Evolutionary conservation across 768 basidiomycete species (phyloP), one percentile per base, ranked within the genome.

Genomic region (Coprinopsis sp.): DNA sequence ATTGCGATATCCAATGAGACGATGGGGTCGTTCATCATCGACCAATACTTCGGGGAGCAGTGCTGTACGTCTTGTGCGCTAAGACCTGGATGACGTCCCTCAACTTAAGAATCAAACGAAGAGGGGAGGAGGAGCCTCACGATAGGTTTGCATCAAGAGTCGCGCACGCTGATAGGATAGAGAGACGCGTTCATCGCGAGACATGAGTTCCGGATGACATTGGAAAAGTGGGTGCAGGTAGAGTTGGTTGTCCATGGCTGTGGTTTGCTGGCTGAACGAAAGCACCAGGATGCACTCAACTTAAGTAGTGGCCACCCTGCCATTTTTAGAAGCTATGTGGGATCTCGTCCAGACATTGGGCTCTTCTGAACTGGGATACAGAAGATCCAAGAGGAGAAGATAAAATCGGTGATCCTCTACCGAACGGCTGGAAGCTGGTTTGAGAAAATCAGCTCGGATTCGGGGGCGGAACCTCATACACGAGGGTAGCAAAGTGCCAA

Each of bases 21-120:
- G 28, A 79, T 72, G 1, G 77, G 78, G 53, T 81, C 77, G 16
- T 59, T 72, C 63, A 78, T 73, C 63, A 81, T 58, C 2, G 65
- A 63, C 78, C 79, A 80, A 51, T 74, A 81, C 38, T 60, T 68
- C 1, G 70, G 57, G 13, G 76, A 71, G 50, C 76, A 75, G 45
- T 64, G 61, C 45, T 76, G 68, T 19, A 81, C 66, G 52, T 80
- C 78, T 4, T 63, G 61, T 8, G 66, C 66, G 19, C 72, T 70
- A 44, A 78, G 57, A 37, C 63, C 74, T 74, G 21, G n/a, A 39
- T n/a, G 33, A 44, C 4, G 27, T 39, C 45, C n/a, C n/a, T n/a
- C n/a, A n/a, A n/a, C n/a, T n/a, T n/a, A n/a, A n/a, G n/a, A n/a
- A 48, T 39, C n/a, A 24, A 4, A 21, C 43, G 50, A 45, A 37